Evolutionary conservation across 1,284 basidiomycete genomes (phyloP), one percentile per base, ranked within the genome.

Genomic region (Austroboletus olivaceoglutinosus): DNA sequence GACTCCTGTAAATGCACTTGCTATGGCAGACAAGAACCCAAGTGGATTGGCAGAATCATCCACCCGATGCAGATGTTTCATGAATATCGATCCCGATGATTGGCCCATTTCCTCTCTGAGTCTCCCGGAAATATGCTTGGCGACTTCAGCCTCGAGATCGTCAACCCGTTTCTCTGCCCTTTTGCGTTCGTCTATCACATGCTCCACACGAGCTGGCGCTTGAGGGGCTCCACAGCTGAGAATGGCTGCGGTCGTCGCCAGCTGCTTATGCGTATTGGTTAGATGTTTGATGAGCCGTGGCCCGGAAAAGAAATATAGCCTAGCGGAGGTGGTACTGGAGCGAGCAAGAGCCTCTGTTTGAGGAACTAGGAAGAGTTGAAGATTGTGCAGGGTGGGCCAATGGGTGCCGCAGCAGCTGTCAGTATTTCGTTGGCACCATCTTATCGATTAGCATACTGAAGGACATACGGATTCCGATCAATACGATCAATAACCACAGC

Each of bases 361-460:
- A 11, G 83, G 84, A 49, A 89, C 70, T 39, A 88, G 67, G 65
- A 89, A 90, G 31, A 88, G 72, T 59, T 88, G 86, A 15, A 90
- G 76, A 57, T 86, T 83, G 54, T 85, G 77, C 50, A 91, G 73
- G 50, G 78, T 80, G 5, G 88, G 87, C 41, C 83, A 76, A 69
- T 94, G 92, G 6, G 91, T 94, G 9, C 92, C 92, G 58, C 92
- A 94, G 70, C 91, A 95, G 51, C 89, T 89, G 60, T 22, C 11
- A 34, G 12, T 13, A 23, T 30, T 21, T 25, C 12, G 34, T 52
- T 5, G 19, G 44, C 42, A 40, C 23, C 37, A 34, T 36, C 37
- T 44, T 47, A 33, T 47, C 44, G 38, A 53, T 19, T 15, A 47
- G 43, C 45, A 19, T 19, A 23, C 30, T 27, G 5, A 47, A 21